A percentile compares a stretch with the other conserved stretches of the same genome.
phyloP scores from a whole-genome alignment of 345 rosid species.

The Diplotaxis tenuifolia region DNA sequence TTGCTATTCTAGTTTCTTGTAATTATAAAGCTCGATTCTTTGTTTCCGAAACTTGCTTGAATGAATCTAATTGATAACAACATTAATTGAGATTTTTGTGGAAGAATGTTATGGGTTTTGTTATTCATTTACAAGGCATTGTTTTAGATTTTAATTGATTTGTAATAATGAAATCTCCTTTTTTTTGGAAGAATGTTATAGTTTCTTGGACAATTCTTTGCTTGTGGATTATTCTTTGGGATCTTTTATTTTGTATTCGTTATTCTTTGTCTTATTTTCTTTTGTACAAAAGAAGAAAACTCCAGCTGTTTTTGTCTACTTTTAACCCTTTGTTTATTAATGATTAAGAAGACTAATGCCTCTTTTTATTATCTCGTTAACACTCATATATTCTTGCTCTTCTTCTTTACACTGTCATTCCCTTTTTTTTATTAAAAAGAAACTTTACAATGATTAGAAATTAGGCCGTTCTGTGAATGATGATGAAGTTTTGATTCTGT shows the following conservation, averaged over 20 bases:
- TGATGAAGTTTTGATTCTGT: constrained; percentile 32
- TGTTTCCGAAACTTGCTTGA: constrained; percentile 8
- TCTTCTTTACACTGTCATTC: constrained; percentile 46
- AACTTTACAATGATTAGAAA: constrained; percentile 46
- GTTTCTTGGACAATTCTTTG: constrained; percentile 28
- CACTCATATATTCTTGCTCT: constrained; percentile 22
- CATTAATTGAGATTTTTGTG: too few relatives aligned
- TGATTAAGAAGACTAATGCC: constrained; percentile 5
- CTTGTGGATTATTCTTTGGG: constrained; percentile 40
- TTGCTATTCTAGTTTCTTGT: not conserved
- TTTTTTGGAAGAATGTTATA: not conserved
- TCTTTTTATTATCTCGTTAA: constrained; percentile 21
- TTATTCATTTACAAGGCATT: constrained; percentile 13
- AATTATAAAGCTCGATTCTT: not conserved
- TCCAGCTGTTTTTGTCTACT: constrained; percentile 41
- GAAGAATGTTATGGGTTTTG: not conserved
- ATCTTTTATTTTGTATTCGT: constrained; percentile 27
- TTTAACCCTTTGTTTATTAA: constrained; percentile 26
- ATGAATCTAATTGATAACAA: not conserved
- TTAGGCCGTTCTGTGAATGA: constrained; percentile 30
- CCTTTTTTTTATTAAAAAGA: constrained; percentile 25
- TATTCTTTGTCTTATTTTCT: constrained; percentile 40
- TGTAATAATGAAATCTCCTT: not conserved
- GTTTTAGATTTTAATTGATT: constrained; percentile 17
- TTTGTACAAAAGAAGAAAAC: not conserved